Evolutionary conservation across 2,329 filamentous ascomycete species (phyloP), one percentile per base, ranked within the genome.

Genomic region (Chaetomiaceae sp.): DNA sequence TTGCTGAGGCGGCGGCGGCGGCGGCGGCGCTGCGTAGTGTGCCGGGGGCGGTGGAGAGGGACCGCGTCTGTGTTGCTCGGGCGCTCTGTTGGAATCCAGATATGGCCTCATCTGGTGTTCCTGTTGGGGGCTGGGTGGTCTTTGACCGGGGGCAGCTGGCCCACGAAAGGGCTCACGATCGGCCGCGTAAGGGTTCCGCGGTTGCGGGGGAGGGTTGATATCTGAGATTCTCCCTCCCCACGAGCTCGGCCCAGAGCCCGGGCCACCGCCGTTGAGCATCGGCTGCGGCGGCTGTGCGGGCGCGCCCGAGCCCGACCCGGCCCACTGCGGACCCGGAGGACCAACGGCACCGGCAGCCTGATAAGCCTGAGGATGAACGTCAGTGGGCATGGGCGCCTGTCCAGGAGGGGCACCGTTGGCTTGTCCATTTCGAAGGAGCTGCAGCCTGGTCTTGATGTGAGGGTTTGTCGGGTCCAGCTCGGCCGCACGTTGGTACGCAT

Each of bases 351-450:
- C 87, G 42, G 85, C 81, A 48, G 84, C 82, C 68, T 96, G 90
- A 63, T 97, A 97, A 6, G 91, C 88, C 64, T 96, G 89, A 44
- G 92, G 92, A 66, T 97, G 91, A 19, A 97, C 90, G 68, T 99
- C 93, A 63, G 95, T 92, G 7, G 93, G 92, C 62, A 93, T 82
- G n/a, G 92, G 91, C 45, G 86, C 88, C 77, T 84, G 60, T 78
- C 84, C 62, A 86, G 87, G 63, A 55, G 86, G 77, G 61, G 86
- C 76, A 54, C 88, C 85, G 64, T 82, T 85, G 55, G 83, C 78
- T 61, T 87, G 85, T 16, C 89, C 89, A 57, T 82, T 91, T 52
- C 93, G 87, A 51, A 99, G 80, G 41, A 99, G 77, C 66, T 95
- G 88, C 55, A 99, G 77, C 55, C 93, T 85, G 51, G 91, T 90